phyloP scores from a whole-genome alignment of 179 eudicot genomes.

The Amaranthus tricolor region DNA sequence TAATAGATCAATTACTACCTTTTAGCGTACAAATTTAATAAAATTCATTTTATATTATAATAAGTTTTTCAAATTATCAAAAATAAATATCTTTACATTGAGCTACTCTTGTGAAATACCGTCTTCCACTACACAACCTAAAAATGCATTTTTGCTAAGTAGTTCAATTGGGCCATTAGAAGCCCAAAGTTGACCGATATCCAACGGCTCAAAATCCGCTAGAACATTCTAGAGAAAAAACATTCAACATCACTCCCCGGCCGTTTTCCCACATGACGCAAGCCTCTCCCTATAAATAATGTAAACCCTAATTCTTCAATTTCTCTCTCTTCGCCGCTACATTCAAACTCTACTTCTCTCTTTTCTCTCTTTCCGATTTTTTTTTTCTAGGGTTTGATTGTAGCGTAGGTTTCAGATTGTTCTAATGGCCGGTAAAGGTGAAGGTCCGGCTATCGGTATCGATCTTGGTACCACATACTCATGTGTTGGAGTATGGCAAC shows the following conservation, averaged over 20 bases:
- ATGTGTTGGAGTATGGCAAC: slow-evolving; percentile 33
- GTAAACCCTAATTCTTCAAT: neutral
- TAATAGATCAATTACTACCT: too few species aligned
- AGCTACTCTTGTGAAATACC: too few species aligned
- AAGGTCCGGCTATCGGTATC: slow-evolving; percentile 36
- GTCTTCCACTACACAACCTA: too few species aligned
- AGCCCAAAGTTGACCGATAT: neutral
- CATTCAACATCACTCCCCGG: neutral
- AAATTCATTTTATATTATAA: too few species aligned
- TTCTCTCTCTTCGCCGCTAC: slow-evolving; percentile 17
- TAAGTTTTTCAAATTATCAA: too few species aligned
- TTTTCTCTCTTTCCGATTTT: neutral
- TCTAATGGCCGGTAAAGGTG: slow-evolving; percentile 29
- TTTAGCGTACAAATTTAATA: too few species aligned
- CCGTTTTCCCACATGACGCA: neutral
- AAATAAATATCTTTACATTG: too few species aligned
- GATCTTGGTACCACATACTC: slow-evolving; percentile 33
- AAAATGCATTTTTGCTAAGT: neutral
- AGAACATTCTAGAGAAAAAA: slow-evolving; percentile 30
- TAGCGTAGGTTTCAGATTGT: too few species aligned
- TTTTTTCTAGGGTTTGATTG: too few species aligned
- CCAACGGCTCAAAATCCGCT: slow-evolving; percentile 11
- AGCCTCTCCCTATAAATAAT: slow-evolving; percentile 2
- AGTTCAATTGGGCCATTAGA: neutral
- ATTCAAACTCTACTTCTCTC: neutral